phyloP scores from a whole-genome alignment of 495 filamentous ascomycete genomes.

The Neurospora sp. region DNA sequence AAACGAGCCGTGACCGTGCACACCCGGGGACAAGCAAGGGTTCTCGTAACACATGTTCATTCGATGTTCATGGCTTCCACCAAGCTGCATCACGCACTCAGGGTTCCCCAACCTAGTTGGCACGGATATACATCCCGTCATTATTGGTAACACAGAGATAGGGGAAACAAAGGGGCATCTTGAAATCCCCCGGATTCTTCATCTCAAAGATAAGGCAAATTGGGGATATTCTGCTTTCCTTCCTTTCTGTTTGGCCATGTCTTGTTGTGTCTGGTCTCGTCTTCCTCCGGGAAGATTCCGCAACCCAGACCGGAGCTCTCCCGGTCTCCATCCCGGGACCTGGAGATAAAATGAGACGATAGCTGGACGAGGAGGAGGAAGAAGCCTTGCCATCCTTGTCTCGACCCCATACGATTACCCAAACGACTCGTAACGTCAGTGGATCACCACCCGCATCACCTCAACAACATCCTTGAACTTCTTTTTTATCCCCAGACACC shows the following conservation, averaged over 20 bases:
- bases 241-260: neutral
- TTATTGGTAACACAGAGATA: neutral
- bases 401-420: neutral
- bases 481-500: neutral
- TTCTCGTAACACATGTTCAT: neutral
- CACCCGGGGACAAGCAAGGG: neutral
- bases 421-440: neutral
- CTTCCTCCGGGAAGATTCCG: neutral
- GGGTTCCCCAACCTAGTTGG: neutral
- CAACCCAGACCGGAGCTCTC: neutral
- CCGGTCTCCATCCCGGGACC: neutral
- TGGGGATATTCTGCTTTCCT: neutral
- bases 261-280: neutral
- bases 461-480: neutral
- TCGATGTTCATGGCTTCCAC: neutral
- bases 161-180: neutral
- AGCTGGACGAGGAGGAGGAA: neutral
- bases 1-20: neutral
- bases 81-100: neutral
- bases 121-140: neutral
- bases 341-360: neutral
- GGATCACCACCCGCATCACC: neutral
- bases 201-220: neutral
- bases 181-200: neutral
- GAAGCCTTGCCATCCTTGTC: neutral